Percentiles rank a stretch among this genome's conserved stretches.
Conservation (phyloP, 768 basidiomycete species). For the Favolaschia claudopus region DNA sequence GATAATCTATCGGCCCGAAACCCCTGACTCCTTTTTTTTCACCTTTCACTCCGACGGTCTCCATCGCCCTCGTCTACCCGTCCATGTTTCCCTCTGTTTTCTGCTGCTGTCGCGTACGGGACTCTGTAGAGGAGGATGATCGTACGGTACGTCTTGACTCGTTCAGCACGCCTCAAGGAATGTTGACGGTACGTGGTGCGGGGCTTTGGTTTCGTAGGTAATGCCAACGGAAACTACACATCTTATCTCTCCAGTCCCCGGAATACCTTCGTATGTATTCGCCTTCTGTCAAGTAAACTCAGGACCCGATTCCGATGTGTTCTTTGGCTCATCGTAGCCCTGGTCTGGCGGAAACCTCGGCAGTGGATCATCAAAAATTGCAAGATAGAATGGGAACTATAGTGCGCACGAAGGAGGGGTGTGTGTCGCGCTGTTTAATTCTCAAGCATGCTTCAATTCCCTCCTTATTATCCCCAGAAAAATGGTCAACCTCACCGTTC, state of each 20-base stretch:
- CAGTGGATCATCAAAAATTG: constrained; percentile 55
- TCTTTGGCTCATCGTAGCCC: neutral
- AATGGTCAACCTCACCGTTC: no score
- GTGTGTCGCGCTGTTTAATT: no score
- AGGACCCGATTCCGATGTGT: neutral
- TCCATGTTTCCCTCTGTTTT: constrained; percentile 7
- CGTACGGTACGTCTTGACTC: neutral
- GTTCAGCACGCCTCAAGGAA: neutral
- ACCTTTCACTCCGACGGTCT: neutral
- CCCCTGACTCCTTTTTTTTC: constrained; percentile 6
- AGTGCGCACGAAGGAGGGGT: constrained; percentile 70
- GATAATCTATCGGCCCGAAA: neutral
- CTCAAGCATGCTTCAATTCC: no score
- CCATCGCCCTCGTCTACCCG: neutral
- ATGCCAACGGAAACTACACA: constrained; percentile 8
- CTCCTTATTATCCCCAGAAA: no score
- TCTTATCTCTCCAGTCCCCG: neutral
- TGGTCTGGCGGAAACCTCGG: neutral
- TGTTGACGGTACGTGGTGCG: neutral
- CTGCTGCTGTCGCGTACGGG: neutral
- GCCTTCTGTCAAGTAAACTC: neutral
- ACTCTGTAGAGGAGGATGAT: neutral
- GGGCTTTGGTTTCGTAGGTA: no score
- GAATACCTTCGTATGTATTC: neutral
- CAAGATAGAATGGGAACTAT: constrained; percentile 64